A percentile compares a stretch with the other conserved stretches of the same genome.
Evolutionary conservation across 2,329 filamentous ascomycete species (phyloP).

Genomic region (Chlorencoelia australis): DNA sequence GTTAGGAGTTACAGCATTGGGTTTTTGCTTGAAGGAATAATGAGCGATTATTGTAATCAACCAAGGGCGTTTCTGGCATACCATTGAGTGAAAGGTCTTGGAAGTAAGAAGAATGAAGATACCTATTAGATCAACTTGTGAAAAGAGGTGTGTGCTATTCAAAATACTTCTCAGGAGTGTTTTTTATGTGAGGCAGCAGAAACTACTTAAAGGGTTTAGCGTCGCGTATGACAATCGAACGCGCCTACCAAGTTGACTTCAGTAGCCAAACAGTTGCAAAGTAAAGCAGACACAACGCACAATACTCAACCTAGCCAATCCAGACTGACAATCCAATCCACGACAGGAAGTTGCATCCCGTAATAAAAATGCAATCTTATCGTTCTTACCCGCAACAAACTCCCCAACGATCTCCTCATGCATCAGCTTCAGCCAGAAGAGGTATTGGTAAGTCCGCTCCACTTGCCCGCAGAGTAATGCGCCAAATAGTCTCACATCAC

Average conservation of each 20-base stretch:
- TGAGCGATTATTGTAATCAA: constrained; percentile 4
- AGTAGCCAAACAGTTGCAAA: too few relatives aligned
- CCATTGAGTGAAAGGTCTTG: background rate
- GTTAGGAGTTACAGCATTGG: constrained; percentile 7
- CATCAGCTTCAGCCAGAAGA: constrained; percentile 20
- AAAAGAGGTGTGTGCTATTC: too few relatives aligned
- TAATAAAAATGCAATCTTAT: too few relatives aligned
- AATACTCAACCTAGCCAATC: too few relatives aligned
- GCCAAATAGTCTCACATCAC: constrained; percentile 10
- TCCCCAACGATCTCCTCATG: constrained; percentile 24
- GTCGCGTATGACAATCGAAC: too few relatives aligned
- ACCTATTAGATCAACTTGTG: background rate
- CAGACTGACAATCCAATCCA: too few relatives aligned
- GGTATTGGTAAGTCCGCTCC: constrained; percentile 27
- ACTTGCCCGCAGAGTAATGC: constrained; percentile 6
- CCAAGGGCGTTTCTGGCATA: constrained; percentile 4
- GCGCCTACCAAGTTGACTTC: too few relatives aligned
- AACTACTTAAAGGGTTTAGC: too few relatives aligned
- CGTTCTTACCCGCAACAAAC: constrained; percentile 8
- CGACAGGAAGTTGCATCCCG: too few relatives aligned
- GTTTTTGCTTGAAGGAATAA: constrained; percentile 3
- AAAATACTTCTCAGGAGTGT: too few relatives aligned
- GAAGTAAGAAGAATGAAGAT: background rate
- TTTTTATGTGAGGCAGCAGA: too few relatives aligned
- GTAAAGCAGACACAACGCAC: too few relatives aligned